Base-by-base conservation (phyloP, 1,284 basidiomycete species). In the Xanthoconium separans region DNA sequence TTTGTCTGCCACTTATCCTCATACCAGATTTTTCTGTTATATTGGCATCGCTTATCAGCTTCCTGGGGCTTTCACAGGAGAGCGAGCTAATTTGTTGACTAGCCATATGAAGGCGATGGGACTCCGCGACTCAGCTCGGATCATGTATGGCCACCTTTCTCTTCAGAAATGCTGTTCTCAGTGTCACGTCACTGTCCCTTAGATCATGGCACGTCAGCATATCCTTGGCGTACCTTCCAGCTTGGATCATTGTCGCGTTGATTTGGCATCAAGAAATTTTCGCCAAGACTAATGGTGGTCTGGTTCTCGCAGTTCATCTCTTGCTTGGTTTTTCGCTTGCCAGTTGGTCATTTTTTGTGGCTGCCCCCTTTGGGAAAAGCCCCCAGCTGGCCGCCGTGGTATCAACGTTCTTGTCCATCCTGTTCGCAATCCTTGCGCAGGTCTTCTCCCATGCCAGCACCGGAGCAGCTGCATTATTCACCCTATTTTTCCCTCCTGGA, bases 31-130 rank as follows among this genome's bases (percentile, higher is more conserved):
- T 59, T 70, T 89, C 27, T 79, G 78, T 56, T 89, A 78, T 65
- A 70, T 89, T 27, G 86, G 86, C 12, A 83, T 90, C 41, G 75
- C 82, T 0, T 90, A 90, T 64, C 87, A 90, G 53, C 78, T 89
- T 3, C 84, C 87, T 7, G 88, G 87, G 4, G 77, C 83, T 12
- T 80, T 87, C 54, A 75, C 83, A 20, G 76, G 74, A 1, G 88
- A 90, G 62, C 75, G 87, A 42, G 83, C 85, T 0, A 77, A 73
- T 49, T 66, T 78, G 9, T 65, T 89, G 39, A 87, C 87, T 0
- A 73, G 80, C 10, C 85, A 89, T 61, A 79, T 90, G 72, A 85
- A 85, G 63, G 85, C 80, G 6, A 89, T 89, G 87, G 89, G 88
- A 7, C 76, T 89, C 31, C 68, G 79, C 4, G 84, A 88, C 59